Percentiles rank a stretch among this genome's conserved stretches.
These are phyloP conservation scores for Solanum raphanifolium DNA, from an alignment of 257 asterid genomes.

Conservation along the genomic window DNA sequence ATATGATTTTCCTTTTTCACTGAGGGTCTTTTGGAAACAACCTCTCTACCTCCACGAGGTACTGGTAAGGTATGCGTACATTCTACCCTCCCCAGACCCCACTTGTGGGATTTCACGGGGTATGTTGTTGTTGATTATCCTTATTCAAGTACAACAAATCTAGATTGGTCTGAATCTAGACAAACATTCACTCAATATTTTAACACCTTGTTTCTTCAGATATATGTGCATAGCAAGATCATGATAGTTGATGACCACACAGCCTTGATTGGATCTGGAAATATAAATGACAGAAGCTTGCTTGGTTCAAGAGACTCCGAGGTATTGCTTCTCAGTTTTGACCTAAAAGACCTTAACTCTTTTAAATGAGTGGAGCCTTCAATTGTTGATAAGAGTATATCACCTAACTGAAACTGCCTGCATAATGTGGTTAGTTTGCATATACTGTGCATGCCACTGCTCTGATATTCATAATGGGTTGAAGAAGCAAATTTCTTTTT, in stretches of 20 bases:
- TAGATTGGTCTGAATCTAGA: neutral
- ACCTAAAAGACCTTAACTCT: neutral
- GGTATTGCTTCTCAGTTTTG: slow-evolving; percentile 32
- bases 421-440: neutral
- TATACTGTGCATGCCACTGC: neutral
- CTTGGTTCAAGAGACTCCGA: slow-evolving; percentile 98
- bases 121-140: neutral
- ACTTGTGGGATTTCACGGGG: neutral
- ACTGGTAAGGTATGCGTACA: neutral
- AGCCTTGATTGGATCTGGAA: slow-evolving; percentile 82
- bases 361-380: neutral
- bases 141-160: neutral
- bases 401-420: neutral
- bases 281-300: slow-evolving; percentile 86
- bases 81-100: neutral
- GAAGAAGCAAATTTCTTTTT: neutral
- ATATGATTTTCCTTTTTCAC: neutral
- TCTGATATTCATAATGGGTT: neutral
- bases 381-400: neutral
- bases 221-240: slow-evolving; percentile 97
- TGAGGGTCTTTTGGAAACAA: neutral
- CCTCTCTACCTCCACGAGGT: neutral
- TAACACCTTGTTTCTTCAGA: slow-evolving; percentile 21
- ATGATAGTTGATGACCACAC: slow-evolving; percentile 80
- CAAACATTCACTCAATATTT: neutral